phyloP scores from a whole-genome alignment of 2,329 filamentous ascomycete genomes.

The Cercospora sp. region DNA sequence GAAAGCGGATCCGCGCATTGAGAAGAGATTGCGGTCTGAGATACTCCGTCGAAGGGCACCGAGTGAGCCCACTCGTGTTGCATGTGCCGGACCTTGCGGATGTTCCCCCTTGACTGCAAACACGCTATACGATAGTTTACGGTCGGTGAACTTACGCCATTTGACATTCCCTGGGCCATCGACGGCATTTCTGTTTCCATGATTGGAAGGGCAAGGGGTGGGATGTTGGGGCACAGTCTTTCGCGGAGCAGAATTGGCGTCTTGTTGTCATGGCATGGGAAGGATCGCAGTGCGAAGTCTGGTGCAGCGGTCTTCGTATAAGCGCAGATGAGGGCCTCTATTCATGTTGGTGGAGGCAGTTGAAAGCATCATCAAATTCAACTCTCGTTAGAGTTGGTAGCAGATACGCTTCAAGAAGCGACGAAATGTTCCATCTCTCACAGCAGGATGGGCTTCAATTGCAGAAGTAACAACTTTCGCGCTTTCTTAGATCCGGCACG shows the following conservation, averaged over 20 bases:
- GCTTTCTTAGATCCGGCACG: neutral
- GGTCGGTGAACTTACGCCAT: neutral
- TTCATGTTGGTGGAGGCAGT: neutral
- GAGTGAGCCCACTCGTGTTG: neutral
- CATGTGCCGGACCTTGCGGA: neutral
- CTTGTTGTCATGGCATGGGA: neutral
- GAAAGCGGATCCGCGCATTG: neutral
- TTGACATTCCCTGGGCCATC: conserved; percentile 3
- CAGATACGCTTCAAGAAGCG: neutral
- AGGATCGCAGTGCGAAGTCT: neutral
- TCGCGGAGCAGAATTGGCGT: neutral
- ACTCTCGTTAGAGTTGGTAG: neutral
- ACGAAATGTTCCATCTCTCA: neutral
- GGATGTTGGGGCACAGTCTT: neutral
- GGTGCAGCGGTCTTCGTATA: neutral
- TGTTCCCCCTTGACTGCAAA: neutral
- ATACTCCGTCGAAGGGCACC: neutral
- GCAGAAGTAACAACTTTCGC: neutral
- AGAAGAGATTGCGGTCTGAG: neutral
- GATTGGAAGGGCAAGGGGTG: neutral
- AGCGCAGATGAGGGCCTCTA: neutral
- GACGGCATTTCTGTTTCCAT: conserved; percentile 2
- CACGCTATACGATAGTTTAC: neutral
- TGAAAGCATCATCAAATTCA: neutral
- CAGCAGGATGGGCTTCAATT: neutral